Base-by-base conservation (phyloP, 768 basidiomycete genomes). In the Sporobolomyces pararoseus region DNA sequence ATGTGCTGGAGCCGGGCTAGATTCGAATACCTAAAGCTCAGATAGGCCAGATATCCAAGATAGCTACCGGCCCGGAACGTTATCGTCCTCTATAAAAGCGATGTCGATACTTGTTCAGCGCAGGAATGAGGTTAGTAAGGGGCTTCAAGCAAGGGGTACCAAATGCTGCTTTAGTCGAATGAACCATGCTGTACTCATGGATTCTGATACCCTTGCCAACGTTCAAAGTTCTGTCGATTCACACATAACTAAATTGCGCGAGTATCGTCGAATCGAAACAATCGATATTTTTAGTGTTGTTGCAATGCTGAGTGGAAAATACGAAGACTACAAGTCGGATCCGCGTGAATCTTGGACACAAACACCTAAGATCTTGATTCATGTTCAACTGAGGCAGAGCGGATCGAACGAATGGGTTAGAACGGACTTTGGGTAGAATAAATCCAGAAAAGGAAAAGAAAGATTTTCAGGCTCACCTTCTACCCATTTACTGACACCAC, bases 401-500 rank as follows among this genome's bases (percentile, higher is more conserved):
- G n/a, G 25, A 9, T 23, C 5, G 42, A 27, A 46, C 29, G 42
- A 10, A 25, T 14, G 4, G 13, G 37, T 25, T 42, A 7, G 32
- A 13, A 21, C 14, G n/a, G 32, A 21, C 14, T 7, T 7, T 7
- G 6, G 17, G 4, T 23, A 16, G 21, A 25, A 61, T 47, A 47
- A 34, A 32, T 4, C 17, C 32, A 34, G 29, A 34, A 49, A 27
- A 46, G 29, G 29, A 32, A 60, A 23, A 27, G 23, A 29, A 46
- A 14, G n/a, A n/a, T n/a, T n/a, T n/a, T n/a, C n/a, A n/a, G 9
- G 44, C 58, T 60, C 10, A 61, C 59, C 59, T 50, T 61, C 59
- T 9, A 49, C 46, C 55, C 68, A 51, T 65, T 64, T 42, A 51
- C 53, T 42, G 23, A 70, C 35, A 39, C 64, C 35, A 31, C 63